These are phyloP conservation scores for Phytopythium vexans DNA, from an alignment of 352 stramenopile species.

Conservation along the genomic window DNA sequence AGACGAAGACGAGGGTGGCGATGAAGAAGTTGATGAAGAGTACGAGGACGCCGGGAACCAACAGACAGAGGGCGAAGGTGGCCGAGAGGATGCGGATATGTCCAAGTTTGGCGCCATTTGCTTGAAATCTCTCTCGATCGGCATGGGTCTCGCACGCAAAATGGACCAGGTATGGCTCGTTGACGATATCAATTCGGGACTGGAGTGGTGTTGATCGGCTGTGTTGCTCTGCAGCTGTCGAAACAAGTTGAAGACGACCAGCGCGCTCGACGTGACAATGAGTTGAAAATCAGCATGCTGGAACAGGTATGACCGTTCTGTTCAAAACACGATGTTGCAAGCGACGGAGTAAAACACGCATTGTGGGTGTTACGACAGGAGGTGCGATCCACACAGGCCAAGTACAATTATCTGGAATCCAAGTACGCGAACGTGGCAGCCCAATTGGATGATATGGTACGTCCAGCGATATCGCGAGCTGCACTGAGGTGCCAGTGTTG, in stretches of 20 bases:
- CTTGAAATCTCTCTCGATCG: constrained; percentile 37
- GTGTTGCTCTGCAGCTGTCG: constrained; percentile 15
- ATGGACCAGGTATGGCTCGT: constrained; percentile 24
- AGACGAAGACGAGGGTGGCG: constrained; percentile 4
- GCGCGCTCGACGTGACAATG: constrained; percentile 20
- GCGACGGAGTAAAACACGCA: too few relatives aligned
- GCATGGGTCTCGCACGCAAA: constrained; percentile 22
- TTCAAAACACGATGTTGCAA: too few relatives aligned
- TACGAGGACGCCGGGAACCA: too few relatives aligned
- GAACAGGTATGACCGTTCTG: constrained; percentile 4
- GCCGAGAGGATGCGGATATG: constrained; percentile 1
- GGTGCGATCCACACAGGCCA: constrained; percentile 28
- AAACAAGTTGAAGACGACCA: constrained; percentile 25
- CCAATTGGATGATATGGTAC: constrained; percentile 39
- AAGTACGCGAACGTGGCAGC: constrained; percentile 29
- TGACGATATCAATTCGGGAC: background rate
- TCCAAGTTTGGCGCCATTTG: constrained; percentile 26
- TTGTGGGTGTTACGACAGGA: constrained; percentile 11
- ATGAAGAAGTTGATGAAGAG: constrained; percentile 1
- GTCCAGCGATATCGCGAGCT: background rate
- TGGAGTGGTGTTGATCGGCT: background rate
- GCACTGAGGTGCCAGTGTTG: background rate
- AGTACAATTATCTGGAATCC: constrained; percentile 39
- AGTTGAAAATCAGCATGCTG: constrained; percentile 35
- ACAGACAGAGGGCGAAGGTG: background rate